Evolutionary conservation across 2,329 filamentous ascomycete species (phyloP).

Genomic region (Metarhizium humberi): DNA sequence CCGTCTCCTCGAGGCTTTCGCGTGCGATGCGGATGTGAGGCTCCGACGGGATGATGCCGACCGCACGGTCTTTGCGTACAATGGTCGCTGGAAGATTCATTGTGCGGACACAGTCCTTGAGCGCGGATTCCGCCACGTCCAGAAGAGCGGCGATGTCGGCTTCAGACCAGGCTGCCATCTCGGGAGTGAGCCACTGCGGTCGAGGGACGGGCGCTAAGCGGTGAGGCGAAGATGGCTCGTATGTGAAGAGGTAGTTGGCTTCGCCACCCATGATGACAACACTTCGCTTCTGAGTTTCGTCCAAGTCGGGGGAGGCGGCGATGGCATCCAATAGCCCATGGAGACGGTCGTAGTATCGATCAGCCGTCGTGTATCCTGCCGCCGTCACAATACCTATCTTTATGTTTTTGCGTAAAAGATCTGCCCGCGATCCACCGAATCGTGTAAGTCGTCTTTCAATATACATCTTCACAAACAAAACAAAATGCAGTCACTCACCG

Average conservation of each 20-base stretch:
- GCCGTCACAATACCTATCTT: slow-evolving; percentile 94
- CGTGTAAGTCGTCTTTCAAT: not conserved
- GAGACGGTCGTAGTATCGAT: slow-evolving; percentile 77
- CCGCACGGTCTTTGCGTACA: slow-evolving; percentile 80
- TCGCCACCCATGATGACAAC: slow-evolving; percentile 93
- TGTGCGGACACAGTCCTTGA: slow-evolving; percentile 71
- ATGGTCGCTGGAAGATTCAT: slow-evolving; percentile 72
- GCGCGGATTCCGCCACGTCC: slow-evolving; percentile 76
- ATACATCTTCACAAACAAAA: no score
- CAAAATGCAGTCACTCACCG: slow-evolving; percentile 19
- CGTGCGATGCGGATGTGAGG: slow-evolving; percentile 61
- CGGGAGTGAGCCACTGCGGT: slow-evolving; percentile 62
- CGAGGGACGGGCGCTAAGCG: slow-evolving; percentile 60
- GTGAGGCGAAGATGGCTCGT: slow-evolving; percentile 52
- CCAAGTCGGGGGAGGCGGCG: slow-evolving; percentile 46
- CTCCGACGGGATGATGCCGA: slow-evolving; percentile 61
- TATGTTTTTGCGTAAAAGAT: slow-evolving; percentile 67
- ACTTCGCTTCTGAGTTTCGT: slow-evolving; percentile 60
- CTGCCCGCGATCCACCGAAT: slow-evolving; percentile 18
- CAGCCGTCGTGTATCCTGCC: slow-evolving; percentile 83
- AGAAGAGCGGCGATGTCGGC: slow-evolving; percentile 71
- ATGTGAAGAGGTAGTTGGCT: slow-evolving; percentile 89
- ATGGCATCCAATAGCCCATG: slow-evolving; percentile 81
- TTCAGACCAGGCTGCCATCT: slow-evolving; percentile 71
- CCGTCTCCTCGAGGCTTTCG: slow-evolving; percentile 91